phyloP scores from a whole-genome alignment of 306 rosid species.

The Mucuna pruriens region DNA sequence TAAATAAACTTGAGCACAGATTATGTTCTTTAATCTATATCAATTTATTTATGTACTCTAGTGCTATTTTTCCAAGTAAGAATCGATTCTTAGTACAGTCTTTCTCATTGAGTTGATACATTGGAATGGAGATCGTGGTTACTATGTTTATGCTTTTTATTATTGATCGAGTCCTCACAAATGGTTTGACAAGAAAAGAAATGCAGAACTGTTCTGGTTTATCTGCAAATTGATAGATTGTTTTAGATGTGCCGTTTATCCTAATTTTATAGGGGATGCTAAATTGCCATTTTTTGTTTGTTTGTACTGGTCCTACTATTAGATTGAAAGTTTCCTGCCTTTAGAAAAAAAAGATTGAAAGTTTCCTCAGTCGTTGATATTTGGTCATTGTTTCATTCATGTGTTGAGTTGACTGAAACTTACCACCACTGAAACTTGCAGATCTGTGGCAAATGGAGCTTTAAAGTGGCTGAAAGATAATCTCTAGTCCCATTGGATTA shows the following conservation, averaged over 20 bases:
- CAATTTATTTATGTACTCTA: neutral
- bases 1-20: neutral
- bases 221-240: neutral
- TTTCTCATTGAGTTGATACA: neutral
- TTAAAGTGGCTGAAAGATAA: slow-evolving; percentile 94
- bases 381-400: slow-evolving; percentile 17
- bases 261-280: slow-evolving; percentile 31
- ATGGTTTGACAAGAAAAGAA: slow-evolving; percentile 19
- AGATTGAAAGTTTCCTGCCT: neutral
- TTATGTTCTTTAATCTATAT: slow-evolving; percentile 4
- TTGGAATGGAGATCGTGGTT: slow-evolving; percentile 4
- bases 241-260: neutral
- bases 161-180: slow-evolving; percentile 24
- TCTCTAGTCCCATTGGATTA: slow-evolving; percentile 52
- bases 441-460: slow-evolving; percentile 85
- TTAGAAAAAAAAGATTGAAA: too few species aligned
- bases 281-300: too few species aligned
- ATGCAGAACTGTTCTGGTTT: neutral
- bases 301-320: neutral
- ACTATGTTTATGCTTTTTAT: slow-evolving; percentile 5
- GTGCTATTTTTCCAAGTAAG: neutral
- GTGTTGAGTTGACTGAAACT: slow-evolving; percentile 24
- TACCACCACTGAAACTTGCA: slow-evolving; percentile 42
- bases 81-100: neutral
- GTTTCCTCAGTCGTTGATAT: too few species aligned